These are phyloP conservation scores for Lachnellula hyalina DNA, from an alignment of 2,329 filamentous ascomycete species.

Conservation along the genomic window DNA sequence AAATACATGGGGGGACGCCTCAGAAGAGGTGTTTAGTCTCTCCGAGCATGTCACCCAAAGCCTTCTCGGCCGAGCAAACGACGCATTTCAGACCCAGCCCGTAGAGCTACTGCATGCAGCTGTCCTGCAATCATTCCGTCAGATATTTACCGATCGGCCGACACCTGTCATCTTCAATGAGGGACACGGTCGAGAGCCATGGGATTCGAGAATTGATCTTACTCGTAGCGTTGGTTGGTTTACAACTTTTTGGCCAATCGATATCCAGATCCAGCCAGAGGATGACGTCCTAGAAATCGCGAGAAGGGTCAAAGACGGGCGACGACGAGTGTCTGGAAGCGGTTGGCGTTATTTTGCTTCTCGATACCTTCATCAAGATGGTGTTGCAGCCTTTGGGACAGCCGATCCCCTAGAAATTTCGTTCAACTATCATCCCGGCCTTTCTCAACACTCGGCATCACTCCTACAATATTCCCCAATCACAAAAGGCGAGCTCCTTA, in stretches of 20 bases:
- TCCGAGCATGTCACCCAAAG: constrained; percentile 33
- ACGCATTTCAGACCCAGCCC: constrained; percentile 31
- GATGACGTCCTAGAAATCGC: not conserved
- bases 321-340: not conserved
- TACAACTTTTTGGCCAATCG: constrained; percentile 33
- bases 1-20: constrained; percentile 21
- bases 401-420: not conserved
- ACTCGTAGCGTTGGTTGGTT: constrained; percentile 42
- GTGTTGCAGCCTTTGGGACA: not conserved
- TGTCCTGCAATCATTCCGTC: constrained; percentile 32
- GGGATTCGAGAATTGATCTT: constrained; percentile 31
- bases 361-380: not conserved
- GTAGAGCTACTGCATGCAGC: constrained; percentile 37
- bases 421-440: not conserved
- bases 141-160: constrained; percentile 32
- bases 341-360: not conserved
- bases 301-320: not conserved
- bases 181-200: constrained; percentile 38
- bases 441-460: not conserved
- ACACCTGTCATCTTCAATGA: constrained; percentile 37
- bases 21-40: constrained; percentile 37
- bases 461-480: not conserved
- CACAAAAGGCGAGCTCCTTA: not conserved
- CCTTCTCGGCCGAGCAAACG: constrained; percentile 26
- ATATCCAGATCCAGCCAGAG: not conserved